Base-by-base conservation (phyloP, 2,329 filamentous ascomycete species). In the Byssoonygena ceratinophila region DNA sequence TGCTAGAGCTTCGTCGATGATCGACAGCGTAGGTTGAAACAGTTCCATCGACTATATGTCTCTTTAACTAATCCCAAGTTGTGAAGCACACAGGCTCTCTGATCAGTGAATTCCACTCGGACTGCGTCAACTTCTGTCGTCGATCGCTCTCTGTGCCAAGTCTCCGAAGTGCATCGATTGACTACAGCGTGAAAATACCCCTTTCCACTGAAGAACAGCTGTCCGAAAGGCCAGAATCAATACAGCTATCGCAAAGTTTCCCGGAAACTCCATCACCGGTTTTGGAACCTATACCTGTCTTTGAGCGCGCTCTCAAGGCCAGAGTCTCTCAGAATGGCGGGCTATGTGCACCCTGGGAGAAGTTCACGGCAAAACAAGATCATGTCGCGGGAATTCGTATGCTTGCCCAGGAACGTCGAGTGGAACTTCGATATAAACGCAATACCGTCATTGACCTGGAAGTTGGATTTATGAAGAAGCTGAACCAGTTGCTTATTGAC, bases 391-490 rank as follows among this genome's bases (percentile, higher is more conserved):
- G 53, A 6, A 58, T 58, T 41, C 55, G 63, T n/a, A 49, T 53
- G 2, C 52, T 55, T 4, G 57, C 59, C 3, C 59, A 58, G 27
- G 58, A 62, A 50, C 45, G 31, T 61, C 63, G 63, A 5, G 39
- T 48, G 16, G 57, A 53, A 1, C 50, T 66, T 14, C 55, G 56
- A 45, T 55, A 59, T 20, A 60, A 63, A 47, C 55, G 63, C n/a
- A 57, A 63, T 14, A 54, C 61, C 29, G 63, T 64, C 32, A 45
- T 51, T 3, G 46, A 57, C 14, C 22, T 59, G 1, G 58, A 61
- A 44, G 55, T 52, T 1, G 53, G 45, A 12, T 52, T 64, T 16
- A 60, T 60, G 51, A 61, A 58, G 29, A 57, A 55, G 20, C 51
- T 65, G n/a, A 60, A 61, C 44, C 44, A 55, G 7, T 44, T 58